These are phyloP conservation scores for Tremellales sp. DNA, from an alignment of 1,284 basidiomycete species.

Conservation along the genomic window DNA sequence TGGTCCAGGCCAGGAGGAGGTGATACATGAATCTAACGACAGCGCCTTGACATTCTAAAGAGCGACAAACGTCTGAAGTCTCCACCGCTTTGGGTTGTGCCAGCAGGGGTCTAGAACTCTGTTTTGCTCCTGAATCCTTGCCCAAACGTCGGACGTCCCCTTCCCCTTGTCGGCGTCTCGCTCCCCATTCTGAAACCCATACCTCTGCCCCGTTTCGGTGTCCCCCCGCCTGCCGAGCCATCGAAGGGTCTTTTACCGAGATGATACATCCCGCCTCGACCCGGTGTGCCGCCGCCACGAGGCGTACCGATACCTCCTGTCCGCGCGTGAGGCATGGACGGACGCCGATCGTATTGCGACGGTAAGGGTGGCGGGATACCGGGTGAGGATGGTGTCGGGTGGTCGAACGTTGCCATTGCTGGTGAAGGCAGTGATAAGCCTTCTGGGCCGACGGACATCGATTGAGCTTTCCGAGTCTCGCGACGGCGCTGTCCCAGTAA, in stretches of 20 bases:
- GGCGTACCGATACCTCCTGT: neutral
- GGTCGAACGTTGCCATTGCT: neutral
- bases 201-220: neutral
- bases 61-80: too few relatives aligned
- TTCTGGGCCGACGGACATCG: slow-evolving; percentile 1
- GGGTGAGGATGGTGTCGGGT: slow-evolving; percentile 2
- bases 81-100: too few relatives aligned
- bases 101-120: neutral
- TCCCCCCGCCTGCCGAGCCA: neutral
- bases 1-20: too few relatives aligned
- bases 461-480: neutral
- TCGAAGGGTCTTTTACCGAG: slow-evolving; percentile 1
- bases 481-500: too few relatives aligned
- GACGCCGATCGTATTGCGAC: neutral
- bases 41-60: too few relatives aligned
- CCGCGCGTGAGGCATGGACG: neutral
- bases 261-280: neutral
- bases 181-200: neutral
- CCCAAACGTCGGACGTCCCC: neutral
- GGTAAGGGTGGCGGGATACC: neutral
- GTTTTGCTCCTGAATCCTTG: neutral
- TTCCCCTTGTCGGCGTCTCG: neutral
- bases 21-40: too few relatives aligned
- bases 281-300: neutral
- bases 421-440: neutral